Base-by-base conservation (phyloP, 768 basidiomycete genomes). In the Boletellus emodensis region DNA sequence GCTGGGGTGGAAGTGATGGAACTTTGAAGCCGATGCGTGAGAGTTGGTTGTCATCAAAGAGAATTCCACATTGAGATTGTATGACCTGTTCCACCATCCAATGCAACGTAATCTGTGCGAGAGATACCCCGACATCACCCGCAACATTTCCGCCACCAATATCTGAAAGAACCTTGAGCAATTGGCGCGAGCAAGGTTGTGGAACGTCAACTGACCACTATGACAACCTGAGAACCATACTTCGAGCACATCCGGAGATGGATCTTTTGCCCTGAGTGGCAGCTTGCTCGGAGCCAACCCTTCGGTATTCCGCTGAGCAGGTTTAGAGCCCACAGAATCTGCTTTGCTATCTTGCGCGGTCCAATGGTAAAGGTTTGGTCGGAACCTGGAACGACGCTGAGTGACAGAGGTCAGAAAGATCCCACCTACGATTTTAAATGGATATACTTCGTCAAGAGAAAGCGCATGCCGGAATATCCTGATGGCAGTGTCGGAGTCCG, bases 221-320 rank as follows among this genome's bases (percentile, higher is more conserved):
- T 90, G 89, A 53, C 81, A 80, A 2, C 89, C 89, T 6, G 80
- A 58, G 58, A 92, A 92, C 87, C 87, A 92, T 3, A 90, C 87
- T 62, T 92, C 89, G 12, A 82, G 62, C 13, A 88, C 81, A 63
- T 89, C 81, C 3, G 78, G 1, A 10, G 12, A 43, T 6, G 32
- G 3, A 30, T 51, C 55, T 7, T 18, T 35, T 9, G 24, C 34
- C 2, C 26, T 3, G 1, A 44, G 5, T 15, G 40, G 40, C 14
- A 28, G 15, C 6, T 0, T 17, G 17, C 44, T 24, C 20, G 44
- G 14, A 15, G 28, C 12, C 15, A 32, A 14, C 11, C 38, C 51
- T n/a, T 7, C 36, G 18, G 14, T 32, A 3, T 38, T 30, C 15
- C 5, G 44, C 28, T 7, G 37, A 41, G 34, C 22, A 4, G 37